Evolutionary conservation across 75 land plant species (phyloP), one percentile per base, ranked within the genome.

Genomic region (Isoetes taiwanensis): DNA sequence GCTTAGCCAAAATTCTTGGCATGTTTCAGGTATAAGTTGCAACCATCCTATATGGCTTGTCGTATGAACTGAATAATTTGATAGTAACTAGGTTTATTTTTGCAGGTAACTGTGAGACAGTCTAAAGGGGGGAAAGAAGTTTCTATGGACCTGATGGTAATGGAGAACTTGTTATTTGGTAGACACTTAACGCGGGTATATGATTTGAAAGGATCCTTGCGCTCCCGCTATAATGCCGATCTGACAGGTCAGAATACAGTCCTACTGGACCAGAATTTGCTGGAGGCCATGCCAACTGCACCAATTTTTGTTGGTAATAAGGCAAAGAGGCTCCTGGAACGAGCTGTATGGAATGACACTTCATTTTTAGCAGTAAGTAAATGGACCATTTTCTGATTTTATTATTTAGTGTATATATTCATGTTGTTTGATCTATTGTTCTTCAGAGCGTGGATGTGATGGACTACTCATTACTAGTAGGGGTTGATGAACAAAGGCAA

Each of bases 341-440:
- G 94, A 61, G 97, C 97, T 21, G 84, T 91, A 10, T 91, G 93
- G 87, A 91, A 86, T 39, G 97, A 91, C 43, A 91, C 97, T 30
- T 64, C 81, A 24, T 91, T 91, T 58, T 69, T 91, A 29, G 87
- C 97, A 58, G 96, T 89, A 69, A 75, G 53, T 71, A 25, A 8
- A 3, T 5, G 50, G 16, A 3, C 23, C 50, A 19, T 8, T 6
- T n/a, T 6, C 16, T 6, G 8, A 19, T 8, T 46, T 30, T 30
- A 43, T 33, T 40, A 25, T 37, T 30, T 32, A 30, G 34, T 68
- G 25, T 19, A 41, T 33, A 23, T 21, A 40, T 19, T 39, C 54
- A n/a, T 26, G 19, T 16, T 14, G 24, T 64, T 25, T 56, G 26
- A 1, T n/a, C 33, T 1, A 46, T 54, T 37, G 32, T 41, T 30